Evolutionary conservation across 805 yeast species (phyloP), one percentile per base, ranked within the genome.

Genomic region (Wickerhamomyces kurtzmanii): DNA sequence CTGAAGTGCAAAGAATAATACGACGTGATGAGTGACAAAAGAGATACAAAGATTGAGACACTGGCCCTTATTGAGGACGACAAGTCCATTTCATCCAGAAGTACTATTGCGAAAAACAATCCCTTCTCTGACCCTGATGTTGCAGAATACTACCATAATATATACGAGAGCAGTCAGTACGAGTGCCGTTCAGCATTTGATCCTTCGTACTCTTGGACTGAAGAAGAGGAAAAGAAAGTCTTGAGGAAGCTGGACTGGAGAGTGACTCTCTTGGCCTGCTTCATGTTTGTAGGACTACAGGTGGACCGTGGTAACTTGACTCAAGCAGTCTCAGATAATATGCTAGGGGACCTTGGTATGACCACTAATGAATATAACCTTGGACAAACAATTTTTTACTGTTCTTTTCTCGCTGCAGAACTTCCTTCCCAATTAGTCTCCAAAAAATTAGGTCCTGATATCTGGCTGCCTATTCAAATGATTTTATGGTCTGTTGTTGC

Each of bases 351-450:
- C 37, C 50, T 75, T 36, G 40, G 52, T 1, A 41, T 77, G 45
- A 62, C 62, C 8, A 71, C 77, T 11, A 55, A 66, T 38, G 71
- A 75, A 32, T 74, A 63, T 45, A 77, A 77, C 45, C 45, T 56
- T 14, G 84, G 82, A 12, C 66, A 59, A 35, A 68, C 75, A 6
- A 57, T 76, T 12, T 65, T 65, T 38, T 59, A 58, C 31, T 53
- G 68, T 5, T 54, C 63, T 22, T 75, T 75, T 36, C 46, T 74
- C 28, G 33, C 54, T n/a, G 73, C 79, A 10, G 83, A 76, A 46
- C 47, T 76, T 10, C 84, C 83, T 0, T 72, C 80, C 2, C 80
- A 74, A 43, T 54, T 75, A 36, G 54, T 76, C 16, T 68, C 79
- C 14, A 76, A 77, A 45, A 59, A 56, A 28, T 30, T 75, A 19